Evolutionary conservation across 139 green algal species (phyloP).

Genomic region (Coelastrella sp.): DNA sequence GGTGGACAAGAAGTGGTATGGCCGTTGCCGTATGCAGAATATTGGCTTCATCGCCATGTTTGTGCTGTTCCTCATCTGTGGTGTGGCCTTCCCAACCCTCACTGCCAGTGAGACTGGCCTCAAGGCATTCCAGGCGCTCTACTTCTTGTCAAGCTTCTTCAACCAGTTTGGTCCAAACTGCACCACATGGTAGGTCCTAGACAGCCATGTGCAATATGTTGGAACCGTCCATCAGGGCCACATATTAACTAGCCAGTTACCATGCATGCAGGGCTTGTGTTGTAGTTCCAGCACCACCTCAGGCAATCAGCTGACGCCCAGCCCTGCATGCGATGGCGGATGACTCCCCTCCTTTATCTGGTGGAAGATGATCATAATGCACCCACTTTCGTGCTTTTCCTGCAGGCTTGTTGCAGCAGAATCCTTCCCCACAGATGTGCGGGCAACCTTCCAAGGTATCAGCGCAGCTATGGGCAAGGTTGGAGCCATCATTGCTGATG

Average conservation of each 20-base stretch:
- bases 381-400: background rate
- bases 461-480: constrained; percentile 71
- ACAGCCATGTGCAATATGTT: no score
- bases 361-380: background rate
- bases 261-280: background rate
- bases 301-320: background rate
- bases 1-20: constrained; percentile 71
- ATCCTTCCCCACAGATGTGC: constrained; percentile 78
- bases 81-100: constrained; percentile 60
- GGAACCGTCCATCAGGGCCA: no score
- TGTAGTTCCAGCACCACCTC: background rate
- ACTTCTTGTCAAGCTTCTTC: constrained; percentile 86
- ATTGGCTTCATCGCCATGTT: constrained; percentile 69
- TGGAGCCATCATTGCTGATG: constrained; percentile 62
- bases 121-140: constrained; percentile 59
- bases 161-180: constrained; percentile 76
- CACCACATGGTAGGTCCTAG: constrained; percentile 62
- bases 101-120: constrained; percentile 2
- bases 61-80: constrained; percentile 75
- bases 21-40: constrained; percentile 56
- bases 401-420: constrained; percentile 59
- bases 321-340: background rate
- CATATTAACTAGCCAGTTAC: no score
- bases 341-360: no score
- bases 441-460: constrained; percentile 67